A percentile compares a stretch with the other conserved stretches of the same genome.
phyloP scores from a whole-genome alignment of 192 early-diverging fungal species.

The Backusella parvicylindrica region DNA sequence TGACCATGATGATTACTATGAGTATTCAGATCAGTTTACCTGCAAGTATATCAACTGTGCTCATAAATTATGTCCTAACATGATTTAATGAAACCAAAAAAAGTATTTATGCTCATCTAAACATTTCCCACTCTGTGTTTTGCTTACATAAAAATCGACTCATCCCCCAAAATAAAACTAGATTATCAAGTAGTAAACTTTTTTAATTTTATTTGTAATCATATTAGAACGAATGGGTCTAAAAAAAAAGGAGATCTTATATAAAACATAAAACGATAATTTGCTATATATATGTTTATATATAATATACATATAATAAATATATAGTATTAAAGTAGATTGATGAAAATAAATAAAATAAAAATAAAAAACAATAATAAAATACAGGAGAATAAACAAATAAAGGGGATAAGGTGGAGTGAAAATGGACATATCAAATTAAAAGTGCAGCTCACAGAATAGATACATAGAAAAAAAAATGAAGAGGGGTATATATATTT shows the following conservation, averaged over 20 bases:
- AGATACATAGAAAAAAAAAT: neutral
- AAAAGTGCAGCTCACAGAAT: neutral
- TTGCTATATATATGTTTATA: neutral
- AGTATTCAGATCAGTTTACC: neutral
- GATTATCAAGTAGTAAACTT: neutral
- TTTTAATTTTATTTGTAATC: slow-evolving; percentile 6
- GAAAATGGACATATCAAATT: neutral
- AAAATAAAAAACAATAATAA: neutral
- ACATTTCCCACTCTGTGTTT: neutral
- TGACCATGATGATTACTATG: neutral
- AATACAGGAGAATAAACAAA: neutral
- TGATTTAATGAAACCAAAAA: neutral
- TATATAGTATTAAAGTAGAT: neutral
- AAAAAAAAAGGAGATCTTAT: neutral
- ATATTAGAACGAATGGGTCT: neutral
- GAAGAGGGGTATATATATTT: neutral
- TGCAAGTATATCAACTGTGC: neutral
- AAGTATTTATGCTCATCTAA: neutral
- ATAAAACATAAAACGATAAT: neutral
- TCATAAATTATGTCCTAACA: neutral
- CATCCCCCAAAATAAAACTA: neutral
- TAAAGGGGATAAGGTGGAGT: neutral
- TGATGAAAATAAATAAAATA: neutral
- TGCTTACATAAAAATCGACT: neutral
- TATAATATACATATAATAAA: neutral